Percentiles rank a stretch among this genome's conserved stretches.
Conservation (phyloP, 176 grass and related monocot genomes). For the Bothriochloa decipiens region DNA sequence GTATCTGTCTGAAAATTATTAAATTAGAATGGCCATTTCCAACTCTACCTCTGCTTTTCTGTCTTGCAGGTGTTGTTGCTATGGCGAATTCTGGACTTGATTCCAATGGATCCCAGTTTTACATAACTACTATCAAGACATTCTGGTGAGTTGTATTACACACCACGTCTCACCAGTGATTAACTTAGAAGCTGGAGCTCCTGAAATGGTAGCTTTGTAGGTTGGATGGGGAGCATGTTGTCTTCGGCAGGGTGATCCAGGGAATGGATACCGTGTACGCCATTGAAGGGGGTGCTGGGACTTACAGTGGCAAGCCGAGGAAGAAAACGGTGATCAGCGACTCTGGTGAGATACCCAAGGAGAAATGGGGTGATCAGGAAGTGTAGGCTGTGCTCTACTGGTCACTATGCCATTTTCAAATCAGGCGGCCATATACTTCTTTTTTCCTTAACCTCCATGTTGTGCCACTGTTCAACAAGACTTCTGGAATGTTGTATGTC, state of each 20-base stretch:
- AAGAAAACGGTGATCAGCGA: constrained; percentile 79
- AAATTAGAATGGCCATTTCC: background rate
- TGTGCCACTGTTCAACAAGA: background rate
- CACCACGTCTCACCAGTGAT: background rate
- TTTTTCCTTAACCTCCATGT: background rate
- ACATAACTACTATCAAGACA: constrained; percentile 95
- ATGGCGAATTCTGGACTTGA: constrained; percentile 80
- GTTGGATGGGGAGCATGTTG: constrained; percentile 96
- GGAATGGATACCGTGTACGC: constrained; percentile 93
- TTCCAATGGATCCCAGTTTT: constrained; percentile 96
- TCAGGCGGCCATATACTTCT: background rate
- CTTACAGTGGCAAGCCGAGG: constrained; percentile 87
- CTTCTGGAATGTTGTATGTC: constrained; percentile 23
- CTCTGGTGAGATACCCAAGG: constrained; percentile 86
- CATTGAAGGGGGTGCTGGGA: constrained; percentile 90
- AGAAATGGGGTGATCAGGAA: constrained; percentile 65
- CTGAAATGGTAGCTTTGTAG: constrained; percentile 38
- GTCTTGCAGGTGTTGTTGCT: constrained; percentile 74
- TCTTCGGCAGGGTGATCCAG: constrained; percentile 86
- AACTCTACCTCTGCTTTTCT: background rate
- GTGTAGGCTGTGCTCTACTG: constrained; percentile 17
- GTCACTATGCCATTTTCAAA: background rate
- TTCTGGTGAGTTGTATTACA: constrained; percentile 60
- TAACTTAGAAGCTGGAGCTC: constrained; percentile 2
- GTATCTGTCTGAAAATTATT: background rate